Base-by-base conservation (phyloP, 2,329 filamentous ascomycete genomes). In the Ascosphaera pollenicola region DNA sequence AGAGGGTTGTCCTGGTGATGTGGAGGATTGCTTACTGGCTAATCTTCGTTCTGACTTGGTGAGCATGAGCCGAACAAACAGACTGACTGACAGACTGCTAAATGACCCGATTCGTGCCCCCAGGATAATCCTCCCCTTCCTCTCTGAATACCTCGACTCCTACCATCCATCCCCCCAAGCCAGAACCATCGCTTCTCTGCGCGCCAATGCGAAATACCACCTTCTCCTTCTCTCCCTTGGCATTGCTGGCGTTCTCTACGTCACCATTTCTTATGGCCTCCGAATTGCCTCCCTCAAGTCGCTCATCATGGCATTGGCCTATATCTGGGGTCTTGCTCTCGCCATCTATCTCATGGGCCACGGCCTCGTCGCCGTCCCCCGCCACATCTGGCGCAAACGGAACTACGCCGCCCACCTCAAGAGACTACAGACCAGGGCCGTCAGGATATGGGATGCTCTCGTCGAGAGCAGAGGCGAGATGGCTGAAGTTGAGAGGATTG, bases 331-430 rank as follows among this genome's bases (percentile, higher is more conserved):
- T 49, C 62, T 98, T 48, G 67, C 87, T 3, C 66, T 95, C 39
- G 89, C 85, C 36, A 93, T 98, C 44, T 95, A 93, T 52, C 67
- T 98, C 32, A 95, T 98, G 87, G 89, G 89, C 5, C 89, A 98
- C 56, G 89, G 89, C 6, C 66, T 98, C 18, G 89, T 98, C 24
- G 79, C 85, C 1, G 79, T 98, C 41, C 89, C 89, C 1, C 69
- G 87, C 46, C 72, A 71, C 30, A 63, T 98, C 13, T 78, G 89
- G 50, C 73, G 78, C 42, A 78, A 82, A 51, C 78, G 84, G 24
- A 83, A 75, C 51, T 72, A 85, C 36, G 79, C 75, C 46, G 73
- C 72, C 37, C 70, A 76, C 41, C 58, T 98, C 36, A 75, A 75
- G 43, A 68, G 78, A 28, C 64, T 94, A 28, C 84, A 95, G 53